Evolutionary conservation across 495 filamentous ascomycete species (phyloP).

Genomic region (Penicillium mononematosum): DNA sequence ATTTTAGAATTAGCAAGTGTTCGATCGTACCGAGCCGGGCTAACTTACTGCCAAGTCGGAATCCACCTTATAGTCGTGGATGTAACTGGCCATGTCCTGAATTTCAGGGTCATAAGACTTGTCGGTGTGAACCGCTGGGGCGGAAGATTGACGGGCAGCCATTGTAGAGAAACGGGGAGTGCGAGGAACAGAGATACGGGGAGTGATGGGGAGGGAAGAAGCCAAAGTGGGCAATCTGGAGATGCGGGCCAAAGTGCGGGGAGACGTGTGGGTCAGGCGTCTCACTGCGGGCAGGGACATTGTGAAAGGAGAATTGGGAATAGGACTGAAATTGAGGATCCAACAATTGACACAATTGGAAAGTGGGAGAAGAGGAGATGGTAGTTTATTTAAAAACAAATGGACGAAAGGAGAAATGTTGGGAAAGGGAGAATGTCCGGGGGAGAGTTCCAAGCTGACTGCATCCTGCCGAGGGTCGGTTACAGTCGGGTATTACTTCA

Average conservation of each 20-base stretch:
- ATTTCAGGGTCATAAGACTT: conserved; percentile 85
- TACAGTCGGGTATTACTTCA: conserved; percentile 25
- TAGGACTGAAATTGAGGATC: conserved; percentile 15
- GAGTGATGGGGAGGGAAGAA: conserved; percentile 23
- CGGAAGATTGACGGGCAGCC: conserved; percentile 43
- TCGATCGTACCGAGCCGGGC: conserved; percentile 3
- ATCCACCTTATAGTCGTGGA: conserved; percentile 85
- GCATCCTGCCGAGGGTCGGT: conserved; percentile 33
- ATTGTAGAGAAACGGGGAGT: conserved; percentile 49
- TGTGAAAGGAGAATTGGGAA: conserved; percentile 18
- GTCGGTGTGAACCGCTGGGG: conserved; percentile 35
- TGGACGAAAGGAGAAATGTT: conserved; percentile 1
- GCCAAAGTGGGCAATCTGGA: conserved; percentile 35
- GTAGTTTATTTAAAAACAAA: neutral
- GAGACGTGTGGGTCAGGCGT: conserved; percentile 50
- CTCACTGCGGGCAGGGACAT: conserved; percentile 41
- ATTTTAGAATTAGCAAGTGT: neutral
- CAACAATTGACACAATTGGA: conserved; percentile 3
- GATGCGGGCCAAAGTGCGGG: conserved; percentile 51
- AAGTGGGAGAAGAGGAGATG: neutral
- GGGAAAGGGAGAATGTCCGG: conserved; percentile 18
- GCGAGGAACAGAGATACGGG: conserved; percentile 24
- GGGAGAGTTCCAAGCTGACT: conserved; percentile 25
- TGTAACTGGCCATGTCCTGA: conserved; percentile 88
- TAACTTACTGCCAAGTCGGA: conserved; percentile 85